Conservation (phyloP, 2,329 filamentous ascomycete species). For the Aspergillus costaricaensis region DNA sequence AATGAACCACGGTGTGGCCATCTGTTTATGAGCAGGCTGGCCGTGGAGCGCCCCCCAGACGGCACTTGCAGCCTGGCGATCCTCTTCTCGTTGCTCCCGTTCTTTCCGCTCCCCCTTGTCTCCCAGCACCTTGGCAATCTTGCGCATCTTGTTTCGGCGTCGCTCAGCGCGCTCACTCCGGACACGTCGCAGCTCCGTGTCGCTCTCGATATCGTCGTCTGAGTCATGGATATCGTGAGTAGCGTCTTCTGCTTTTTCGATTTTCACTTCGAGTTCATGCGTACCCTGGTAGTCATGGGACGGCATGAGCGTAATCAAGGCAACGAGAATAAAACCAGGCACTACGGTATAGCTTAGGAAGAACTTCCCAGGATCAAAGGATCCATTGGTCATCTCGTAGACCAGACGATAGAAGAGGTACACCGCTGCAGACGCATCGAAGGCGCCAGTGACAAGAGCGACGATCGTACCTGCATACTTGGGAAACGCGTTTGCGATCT, state of each 20-base stretch:
- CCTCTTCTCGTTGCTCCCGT: conserved; percentile 64
- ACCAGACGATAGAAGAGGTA: conserved; percentile 74
- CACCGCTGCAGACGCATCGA: conserved; percentile 77
- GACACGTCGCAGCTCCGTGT: conserved; percentile 48
- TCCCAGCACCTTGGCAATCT: conserved; percentile 72
- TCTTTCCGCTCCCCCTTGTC: conserved; percentile 60
- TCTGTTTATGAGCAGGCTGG: conserved; percentile 68
- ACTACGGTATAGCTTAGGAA: conserved; percentile 74
- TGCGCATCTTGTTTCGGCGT: conserved; percentile 63
- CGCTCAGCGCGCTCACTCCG: conserved; percentile 60
- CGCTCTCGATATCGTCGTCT: conserved; percentile 53
- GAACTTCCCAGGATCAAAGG: conserved; percentile 59
- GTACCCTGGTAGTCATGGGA: conserved; percentile 74
- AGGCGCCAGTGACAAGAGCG: conserved; percentile 76
- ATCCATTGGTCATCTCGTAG: conserved; percentile 58
- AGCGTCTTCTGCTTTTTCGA: conserved; percentile 52
- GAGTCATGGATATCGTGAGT: conserved; percentile 49
- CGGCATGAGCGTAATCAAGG: conserved; percentile 70
- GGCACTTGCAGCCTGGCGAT: conserved; percentile 68
- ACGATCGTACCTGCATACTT: conserved; percentile 73
- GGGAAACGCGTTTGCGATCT: conserved; percentile 80
- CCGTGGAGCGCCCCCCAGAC: conserved; percentile 86
- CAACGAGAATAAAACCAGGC: conserved; percentile 63
- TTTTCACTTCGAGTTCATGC: conserved; percentile 72
- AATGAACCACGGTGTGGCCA: conserved; percentile 81